Evolutionary conservation across 2,329 filamentous ascomycete genomes (phyloP).

Genomic region (Pseudopithomyces maydicus): DNA sequence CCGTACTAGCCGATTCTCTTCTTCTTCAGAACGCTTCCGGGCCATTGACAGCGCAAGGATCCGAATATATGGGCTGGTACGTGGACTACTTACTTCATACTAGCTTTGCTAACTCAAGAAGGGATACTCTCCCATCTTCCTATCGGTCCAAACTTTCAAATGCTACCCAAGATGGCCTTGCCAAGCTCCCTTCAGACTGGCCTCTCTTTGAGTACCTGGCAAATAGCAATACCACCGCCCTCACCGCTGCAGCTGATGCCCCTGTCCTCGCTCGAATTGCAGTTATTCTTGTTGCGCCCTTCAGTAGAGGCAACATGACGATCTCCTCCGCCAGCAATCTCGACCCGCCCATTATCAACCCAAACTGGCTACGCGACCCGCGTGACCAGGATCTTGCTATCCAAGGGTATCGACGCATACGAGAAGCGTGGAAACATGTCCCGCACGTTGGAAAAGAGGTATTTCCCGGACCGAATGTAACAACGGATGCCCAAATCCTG

Average conservation of each 20-base stretch:
- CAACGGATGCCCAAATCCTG: conserved; percentile 31
- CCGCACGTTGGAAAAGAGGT: too few species aligned
- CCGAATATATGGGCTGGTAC: too few species aligned
- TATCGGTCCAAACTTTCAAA: too few species aligned
- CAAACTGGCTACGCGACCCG: conserved; percentile 33
- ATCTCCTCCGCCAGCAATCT: conserved; percentile 26
- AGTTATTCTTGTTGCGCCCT: conserved; percentile 27
- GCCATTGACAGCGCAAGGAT: too few species aligned
- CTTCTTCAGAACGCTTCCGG: not conserved
- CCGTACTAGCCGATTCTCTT: not conserved
- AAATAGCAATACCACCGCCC: not conserved
- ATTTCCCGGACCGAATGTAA: too few species aligned
- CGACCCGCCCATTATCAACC: conserved; percentile 32
- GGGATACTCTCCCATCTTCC: too few species aligned
- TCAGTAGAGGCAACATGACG: conserved; percentile 37
- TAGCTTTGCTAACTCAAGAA: too few species aligned
- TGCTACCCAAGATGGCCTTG: too few species aligned
- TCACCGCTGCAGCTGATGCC: not conserved
- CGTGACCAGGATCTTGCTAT: conserved; percentile 24
- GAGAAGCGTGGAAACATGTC: too few species aligned
- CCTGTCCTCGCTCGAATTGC: not conserved
- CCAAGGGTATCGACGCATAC: too few species aligned
- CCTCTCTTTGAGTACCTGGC: not conserved
- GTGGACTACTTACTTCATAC: too few species aligned
- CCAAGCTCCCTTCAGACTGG: not conserved